These are phyloP conservation scores for Chrysoporthe cubensis DNA, from an alignment of 2,329 filamentous ascomycete genomes.

Conservation along the genomic window DNA sequence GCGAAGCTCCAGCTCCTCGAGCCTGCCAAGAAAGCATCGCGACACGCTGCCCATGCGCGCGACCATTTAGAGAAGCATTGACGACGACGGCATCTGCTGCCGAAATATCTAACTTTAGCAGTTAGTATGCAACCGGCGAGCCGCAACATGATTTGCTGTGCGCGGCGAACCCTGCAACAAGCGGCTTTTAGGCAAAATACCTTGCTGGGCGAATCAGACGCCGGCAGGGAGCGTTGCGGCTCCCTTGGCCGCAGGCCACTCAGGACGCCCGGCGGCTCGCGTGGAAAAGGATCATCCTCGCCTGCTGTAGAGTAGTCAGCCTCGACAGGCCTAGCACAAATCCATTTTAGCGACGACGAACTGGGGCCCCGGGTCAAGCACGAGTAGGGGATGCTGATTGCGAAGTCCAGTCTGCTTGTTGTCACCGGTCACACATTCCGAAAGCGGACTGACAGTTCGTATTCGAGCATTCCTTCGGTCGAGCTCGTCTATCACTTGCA, in stretches of 20 bases:
- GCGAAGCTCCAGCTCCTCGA: background rate
- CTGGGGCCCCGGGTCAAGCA: background rate
- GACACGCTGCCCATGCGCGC: too few species aligned
- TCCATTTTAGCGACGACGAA: background rate
- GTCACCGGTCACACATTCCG: background rate
- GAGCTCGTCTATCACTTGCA: conserved; percentile 4
- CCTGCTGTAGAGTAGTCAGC: background rate
- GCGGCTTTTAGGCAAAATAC: background rate
- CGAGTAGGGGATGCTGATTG: conserved; percentile 1
- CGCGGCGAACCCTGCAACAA: background rate
- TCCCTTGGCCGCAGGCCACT: background rate
- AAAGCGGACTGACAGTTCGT: conserved; percentile 6
- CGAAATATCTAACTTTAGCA: too few species aligned
- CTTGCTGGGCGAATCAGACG: conserved; percentile 1
- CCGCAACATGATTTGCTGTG: conserved; percentile 5
- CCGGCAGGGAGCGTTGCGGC: background rate
- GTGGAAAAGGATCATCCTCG: background rate
- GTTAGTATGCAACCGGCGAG: background rate
- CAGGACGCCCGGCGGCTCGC: background rate
- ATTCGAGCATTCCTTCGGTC: conserved; percentile 12
- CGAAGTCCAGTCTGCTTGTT: background rate
- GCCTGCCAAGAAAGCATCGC: background rate
- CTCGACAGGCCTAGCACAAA: background rate
- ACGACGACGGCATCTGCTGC: too few species aligned
- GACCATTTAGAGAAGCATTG: too few species aligned